A percentile compares a stretch with the other conserved stretches of the same genome.
Evolutionary conservation across 805 yeast species (phyloP).

Genomic region (Danielozyma ontarioensis): DNA sequence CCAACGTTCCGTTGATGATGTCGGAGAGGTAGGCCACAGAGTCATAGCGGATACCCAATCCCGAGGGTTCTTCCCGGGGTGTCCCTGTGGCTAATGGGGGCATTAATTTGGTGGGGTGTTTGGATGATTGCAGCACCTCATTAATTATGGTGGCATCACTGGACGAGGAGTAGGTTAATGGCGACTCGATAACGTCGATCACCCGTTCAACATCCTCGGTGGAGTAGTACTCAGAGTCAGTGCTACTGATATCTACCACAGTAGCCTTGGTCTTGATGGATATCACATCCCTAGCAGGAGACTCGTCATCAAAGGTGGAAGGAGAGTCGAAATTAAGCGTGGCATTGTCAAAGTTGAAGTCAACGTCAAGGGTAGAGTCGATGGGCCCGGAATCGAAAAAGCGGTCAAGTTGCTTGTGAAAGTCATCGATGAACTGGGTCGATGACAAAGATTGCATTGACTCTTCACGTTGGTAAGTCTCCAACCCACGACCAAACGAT

Average conservation of each 20-base stretch:
- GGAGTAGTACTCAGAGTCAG: conserved; percentile 32
- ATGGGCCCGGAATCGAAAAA: not conserved
- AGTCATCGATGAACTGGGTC: conserved; percentile 20
- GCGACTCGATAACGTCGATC: conserved; percentile 1
- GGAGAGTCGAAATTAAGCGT: not conserved
- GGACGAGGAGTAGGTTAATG: conserved; percentile 8
- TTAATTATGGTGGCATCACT: conserved; percentile 19
- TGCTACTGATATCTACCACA: conserved; percentile 4
- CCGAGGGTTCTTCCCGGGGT: conserved; percentile 3
- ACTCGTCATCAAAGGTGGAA: not conserved
- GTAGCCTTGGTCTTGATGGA: not conserved
- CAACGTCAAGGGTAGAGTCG: conserved; percentile 11
- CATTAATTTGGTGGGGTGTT: conserved; percentile 1
- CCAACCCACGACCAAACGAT: too few relatives aligned
- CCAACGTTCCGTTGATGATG: conserved; percentile 18
- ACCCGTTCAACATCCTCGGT: conserved; percentile 15
- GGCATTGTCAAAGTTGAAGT: conserved; percentile 7
- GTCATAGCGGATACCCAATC: conserved; percentile 14
- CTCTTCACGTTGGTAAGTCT: conserved; percentile 7
- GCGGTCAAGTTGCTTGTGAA: conserved; percentile 14
- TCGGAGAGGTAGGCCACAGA: conserved; percentile 30
- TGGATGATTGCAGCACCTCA: conserved; percentile 1
- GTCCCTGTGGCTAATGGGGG: conserved; percentile 11
- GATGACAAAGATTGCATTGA: conserved; percentile 24
- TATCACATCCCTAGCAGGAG: not conserved